phyloP scores from a whole-genome alignment of 257 asterid genomes.

The Plantago elongata region DNA sequence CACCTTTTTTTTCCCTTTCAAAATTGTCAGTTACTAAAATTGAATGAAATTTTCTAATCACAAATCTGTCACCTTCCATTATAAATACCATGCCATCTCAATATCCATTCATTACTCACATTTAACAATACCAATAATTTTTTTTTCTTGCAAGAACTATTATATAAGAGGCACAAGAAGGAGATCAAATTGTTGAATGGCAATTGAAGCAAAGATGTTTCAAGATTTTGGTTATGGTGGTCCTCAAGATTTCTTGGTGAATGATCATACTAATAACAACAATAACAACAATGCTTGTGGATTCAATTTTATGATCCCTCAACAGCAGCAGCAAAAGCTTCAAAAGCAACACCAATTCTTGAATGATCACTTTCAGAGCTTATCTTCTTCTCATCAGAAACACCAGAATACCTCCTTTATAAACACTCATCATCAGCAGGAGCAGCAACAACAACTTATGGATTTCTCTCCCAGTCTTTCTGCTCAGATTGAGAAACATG shows the following conservation, averaged over 20 bases:
- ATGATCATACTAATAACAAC: not conserved
- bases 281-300: slow-evolving; percentile 36
- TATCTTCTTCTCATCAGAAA: slow-evolving; percentile 10
- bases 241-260: slow-evolving; percentile 38
- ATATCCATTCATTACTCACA: slow-evolving; percentile 9
- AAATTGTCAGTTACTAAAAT: slow-evolving; percentile 36
- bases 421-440: not conserved
- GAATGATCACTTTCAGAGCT: slow-evolving; percentile 28
- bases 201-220: slow-evolving; percentile 53
- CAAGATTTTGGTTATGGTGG: slow-evolving; percentile 30
- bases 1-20: slow-evolving; percentile 19
- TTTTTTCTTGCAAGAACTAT: not conserved
- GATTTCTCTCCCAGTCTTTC: slow-evolving; percentile 23
- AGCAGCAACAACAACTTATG: slow-evolving; percentile 15
- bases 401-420: not conserved
- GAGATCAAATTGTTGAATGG: slow-evolving; percentile 32
- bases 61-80: slow-evolving; percentile 3
- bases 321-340: slow-evolving; percentile 24
- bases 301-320: slow-evolving; percentile 24
- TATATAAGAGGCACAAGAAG: not conserved
- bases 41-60: slow-evolving; percentile 9
- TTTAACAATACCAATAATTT: not conserved
- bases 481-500: slow-evolving; percentile 39
- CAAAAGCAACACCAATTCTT: slow-evolving; percentile 26
- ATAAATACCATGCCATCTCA: slow-evolving; percentile 20